Evolutionary conservation across 768 basidiomycete species (phyloP), one percentile per base, ranked within the genome.

Genomic region (Suillus fuscotomentosus): DNA sequence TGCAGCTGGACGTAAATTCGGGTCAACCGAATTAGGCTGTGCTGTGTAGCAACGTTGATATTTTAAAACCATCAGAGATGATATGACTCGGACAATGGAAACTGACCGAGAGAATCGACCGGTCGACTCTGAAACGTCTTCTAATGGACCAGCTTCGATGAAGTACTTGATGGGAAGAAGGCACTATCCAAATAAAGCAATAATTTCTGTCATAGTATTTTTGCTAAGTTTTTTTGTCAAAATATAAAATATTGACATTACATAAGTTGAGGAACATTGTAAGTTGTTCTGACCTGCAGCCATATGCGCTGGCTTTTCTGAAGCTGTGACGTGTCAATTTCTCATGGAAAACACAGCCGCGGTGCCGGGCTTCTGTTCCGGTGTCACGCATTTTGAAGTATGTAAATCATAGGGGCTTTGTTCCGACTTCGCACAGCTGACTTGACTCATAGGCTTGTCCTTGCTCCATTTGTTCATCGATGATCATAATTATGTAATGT

Each of bases 311-410:
- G 11, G n/a, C 22, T 50, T 22, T 27, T 15, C 50, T 51, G 5
- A 31, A 31, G 31, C 5, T 31, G 31, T 57, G 56, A 57, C 56
- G 56, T 57, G 56, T 57, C 56, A 59, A 59, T 59, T 59, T 41
- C 56, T 41, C 56, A 59, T 39, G 55, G 34, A 22, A 55, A 55
- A 31, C 36, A n/a, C 5, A 31, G 31, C 31, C 31, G 31, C 31
- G 31, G 31, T 31, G 31, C 5, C 31, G 31, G 31, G 31, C 31
- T 3, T 20, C 36, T 14, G 13, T 11, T 56, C 56, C 56, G 56
- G 24, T 27, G 56, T 20, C n/a, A 57, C 56, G 55, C 39, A 39
- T 7, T 7, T 14, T 14, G 10, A 5, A 50, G 22, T 50, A 10
- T 31, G 31, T 31, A 31, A 22, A 24, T 51, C 6, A 34, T 34